A percentile compares a stretch with the other conserved stretches of the same genome.
Evolutionary conservation across 768 basidiomycete species (phyloP).

Genomic region (Hemileccinum rubropunctum): DNA sequence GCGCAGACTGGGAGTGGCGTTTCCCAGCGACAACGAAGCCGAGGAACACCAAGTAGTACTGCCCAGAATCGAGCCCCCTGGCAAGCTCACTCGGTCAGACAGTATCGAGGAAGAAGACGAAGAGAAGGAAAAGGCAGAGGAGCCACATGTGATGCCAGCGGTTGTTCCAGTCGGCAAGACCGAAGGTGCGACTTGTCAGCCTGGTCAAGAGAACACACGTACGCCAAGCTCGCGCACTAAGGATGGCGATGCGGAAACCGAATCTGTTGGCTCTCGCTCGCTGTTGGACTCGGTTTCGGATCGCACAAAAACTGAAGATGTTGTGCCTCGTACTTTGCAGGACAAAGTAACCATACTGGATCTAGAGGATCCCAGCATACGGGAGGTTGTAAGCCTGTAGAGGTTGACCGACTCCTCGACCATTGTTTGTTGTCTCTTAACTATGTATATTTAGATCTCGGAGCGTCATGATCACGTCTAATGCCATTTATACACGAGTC

Average conservation of each 20-base stretch:
- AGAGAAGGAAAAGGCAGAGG: conserved; percentile 18
- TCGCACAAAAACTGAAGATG: conserved; percentile 24
- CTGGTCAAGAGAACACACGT: conserved; percentile 3
- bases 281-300: conserved; percentile 30
- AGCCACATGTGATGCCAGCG: background rate
- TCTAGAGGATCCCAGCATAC: conserved; percentile 25
- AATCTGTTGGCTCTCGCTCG: conserved; percentile 24
- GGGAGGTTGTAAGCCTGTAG: conserved; percentile 15
- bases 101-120: conserved; percentile 33
- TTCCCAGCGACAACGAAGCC: conserved; percentile 10
- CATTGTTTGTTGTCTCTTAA: conserved; percentile 10
- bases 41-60: conserved; percentile 17
- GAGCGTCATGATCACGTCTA: background rate
- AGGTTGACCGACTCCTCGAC: background rate
- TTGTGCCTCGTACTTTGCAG: conserved; percentile 23
- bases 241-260: conserved; percentile 21
- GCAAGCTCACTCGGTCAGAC: conserved; percentile 28
- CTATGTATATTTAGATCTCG: conserved; percentile 25
- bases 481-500: background rate
- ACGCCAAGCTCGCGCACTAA: conserved; percentile 6
- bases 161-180: background rate
- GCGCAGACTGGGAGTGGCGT: conserved; percentile 28
- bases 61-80: conserved; percentile 21
- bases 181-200: background rate
- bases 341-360: conserved; percentile 24